A percentile compares a stretch with the other conserved stretches of the same genome.
Evolutionary conservation across 805 yeast species (phyloP).

Genomic region (Saturnispora silvae): DNA sequence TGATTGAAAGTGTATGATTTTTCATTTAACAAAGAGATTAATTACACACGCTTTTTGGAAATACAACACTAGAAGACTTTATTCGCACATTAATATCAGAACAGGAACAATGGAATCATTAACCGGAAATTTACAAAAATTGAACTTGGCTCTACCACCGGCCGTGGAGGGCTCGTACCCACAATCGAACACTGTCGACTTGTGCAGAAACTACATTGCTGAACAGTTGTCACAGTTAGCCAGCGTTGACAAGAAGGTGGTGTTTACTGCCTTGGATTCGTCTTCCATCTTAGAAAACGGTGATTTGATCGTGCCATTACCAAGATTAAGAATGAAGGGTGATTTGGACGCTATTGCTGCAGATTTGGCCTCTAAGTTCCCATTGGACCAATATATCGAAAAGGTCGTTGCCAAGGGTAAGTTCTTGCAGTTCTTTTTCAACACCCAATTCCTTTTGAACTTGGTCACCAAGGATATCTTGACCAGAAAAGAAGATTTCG

Average conservation of each 20-base stretch:
- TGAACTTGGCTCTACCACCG: conserved; percentile 30
- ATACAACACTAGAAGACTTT: conserved; percentile 3
- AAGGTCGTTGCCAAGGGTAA: conserved; percentile 79
- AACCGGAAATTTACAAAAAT: conserved; percentile 16
- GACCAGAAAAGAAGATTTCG: conserved; percentile 51
- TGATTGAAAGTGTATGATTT: conserved; percentile 5
- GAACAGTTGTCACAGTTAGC: conserved; percentile 64
- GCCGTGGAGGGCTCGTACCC: conserved; percentile 56
- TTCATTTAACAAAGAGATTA: conserved; percentile 5
- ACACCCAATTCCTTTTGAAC: conserved; percentile 53
- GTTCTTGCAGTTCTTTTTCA: conserved; percentile 81
- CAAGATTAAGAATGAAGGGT: conserved; percentile 79
- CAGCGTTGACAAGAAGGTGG: conserved; percentile 56
- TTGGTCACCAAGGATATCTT: conserved; percentile 64
- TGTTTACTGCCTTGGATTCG: conserved; percentile 81
- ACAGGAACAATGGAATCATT: conserved; percentile 15
- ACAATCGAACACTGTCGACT: conserved; percentile 69
- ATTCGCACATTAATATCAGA: conserved; percentile 1
- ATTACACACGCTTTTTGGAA: conserved; percentile 1
- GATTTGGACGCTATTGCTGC: conserved; percentile 65
- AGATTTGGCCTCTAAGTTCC: conserved; percentile 73
- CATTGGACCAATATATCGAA: conserved; percentile 56
- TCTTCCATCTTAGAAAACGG: conserved; percentile 83
- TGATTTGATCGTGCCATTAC: conserved; percentile 85
- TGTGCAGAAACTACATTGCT: conserved; percentile 82